Evolutionary conservation across 2,329 filamentous ascomycete genomes (phyloP), one percentile per base, ranked within the genome.

Genomic region (Pyrenophora graminea): DNA sequence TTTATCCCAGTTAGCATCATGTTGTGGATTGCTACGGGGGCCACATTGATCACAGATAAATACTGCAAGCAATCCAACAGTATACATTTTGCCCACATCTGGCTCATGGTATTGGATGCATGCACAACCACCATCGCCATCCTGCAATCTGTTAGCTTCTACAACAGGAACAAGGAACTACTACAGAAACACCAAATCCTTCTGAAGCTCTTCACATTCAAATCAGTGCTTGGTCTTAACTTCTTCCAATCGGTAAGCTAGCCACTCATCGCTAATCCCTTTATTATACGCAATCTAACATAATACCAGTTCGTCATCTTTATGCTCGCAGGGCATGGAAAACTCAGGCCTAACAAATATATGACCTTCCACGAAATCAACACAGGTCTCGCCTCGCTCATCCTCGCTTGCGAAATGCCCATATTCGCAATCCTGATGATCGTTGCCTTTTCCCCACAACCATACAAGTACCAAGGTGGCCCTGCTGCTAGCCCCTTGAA

Each of bases 321-420:
- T 45, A 63, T 71, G 36, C 69, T 71, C 30, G 42, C 63, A 18
- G 60, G 63, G 34, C 44, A 59, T 5, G 45, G 57, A 8, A 51
- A 55, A 3, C 59, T 69, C 39, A 54, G 61, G 1, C 63, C 66
- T 6, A 57, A 56, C 7, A 56, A 65, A 32, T 62, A 69, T 56
- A 55, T 71, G 47, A 66, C 59, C 32, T 68, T 66, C 51, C 56
- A 68, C 44, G 64, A 71, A 51, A 47, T 70, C 41, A 58, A 62
- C 39, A 59, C 51, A 19, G 63, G 56, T 2, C 62, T 71, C 12
- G 60, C 69, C 0, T 59, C 58, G 7, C 59, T 70, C n/a, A 53
- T 69, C 9, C 60, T 70, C 27, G 59, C 62, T 13, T 62, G 62
- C 53, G 68, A 71, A 57, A 69, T 70, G 67, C 69, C 68, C 3